Conservation (phyloP, 345 rosid genomes). For the Iberis pinnata region DNA sequence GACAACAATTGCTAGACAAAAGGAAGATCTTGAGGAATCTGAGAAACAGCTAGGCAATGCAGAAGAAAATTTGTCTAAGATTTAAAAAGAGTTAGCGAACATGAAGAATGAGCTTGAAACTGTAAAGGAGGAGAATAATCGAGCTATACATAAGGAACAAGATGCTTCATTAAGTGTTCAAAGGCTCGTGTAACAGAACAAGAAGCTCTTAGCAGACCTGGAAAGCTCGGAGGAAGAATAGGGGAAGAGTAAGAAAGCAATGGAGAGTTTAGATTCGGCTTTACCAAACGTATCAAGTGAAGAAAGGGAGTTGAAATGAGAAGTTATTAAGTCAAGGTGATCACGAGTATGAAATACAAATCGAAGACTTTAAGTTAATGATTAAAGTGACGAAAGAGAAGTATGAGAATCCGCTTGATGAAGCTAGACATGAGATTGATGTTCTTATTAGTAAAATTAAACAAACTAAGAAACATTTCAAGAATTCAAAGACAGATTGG, state of each 20-base stretch:
- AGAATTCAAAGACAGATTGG: slow-evolving; percentile 63
- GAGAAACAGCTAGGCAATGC: slow-evolving; percentile 33
- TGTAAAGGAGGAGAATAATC: slow-evolving; percentile 59
- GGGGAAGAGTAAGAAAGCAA: slow-evolving; percentile 93
- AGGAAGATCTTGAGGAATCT: slow-evolving; percentile 62
- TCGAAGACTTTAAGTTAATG: slow-evolving; percentile 69
- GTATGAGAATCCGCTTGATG: slow-evolving; percentile 68
- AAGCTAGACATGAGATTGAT: slow-evolving; percentile 64
- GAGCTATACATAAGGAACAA: slow-evolving; percentile 65
- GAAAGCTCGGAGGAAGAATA: slow-evolving; percentile 73
- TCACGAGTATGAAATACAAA: slow-evolving; percentile 66
- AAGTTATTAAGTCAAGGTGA: slow-evolving; percentile 61
- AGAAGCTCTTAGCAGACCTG: slow-evolving; percentile 58
- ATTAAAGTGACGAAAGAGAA: slow-evolving; percentile 72
- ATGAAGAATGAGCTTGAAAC: slow-evolving; percentile 54
- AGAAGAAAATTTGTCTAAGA: slow-evolving; percentile 45
- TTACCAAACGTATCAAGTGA: slow-evolving; percentile 87
- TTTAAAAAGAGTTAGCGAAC: slow-evolving; percentile 38
- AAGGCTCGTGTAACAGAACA: slow-evolving; percentile 63
- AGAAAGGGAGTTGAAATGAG: slow-evolving; percentile 86
- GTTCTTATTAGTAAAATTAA: slow-evolving; percentile 40
- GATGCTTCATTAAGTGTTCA: slow-evolving; percentile 69
- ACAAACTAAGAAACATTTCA: slow-evolving; percentile 51
- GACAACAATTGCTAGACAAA: slow-evolving; percentile 59
- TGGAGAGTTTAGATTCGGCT: slow-evolving; percentile 93